Evolutionary conservation across 306 rosid genomes (phyloP), one percentile per base, ranked within the genome.

Genomic region (Acmispon strigosus): DNA sequence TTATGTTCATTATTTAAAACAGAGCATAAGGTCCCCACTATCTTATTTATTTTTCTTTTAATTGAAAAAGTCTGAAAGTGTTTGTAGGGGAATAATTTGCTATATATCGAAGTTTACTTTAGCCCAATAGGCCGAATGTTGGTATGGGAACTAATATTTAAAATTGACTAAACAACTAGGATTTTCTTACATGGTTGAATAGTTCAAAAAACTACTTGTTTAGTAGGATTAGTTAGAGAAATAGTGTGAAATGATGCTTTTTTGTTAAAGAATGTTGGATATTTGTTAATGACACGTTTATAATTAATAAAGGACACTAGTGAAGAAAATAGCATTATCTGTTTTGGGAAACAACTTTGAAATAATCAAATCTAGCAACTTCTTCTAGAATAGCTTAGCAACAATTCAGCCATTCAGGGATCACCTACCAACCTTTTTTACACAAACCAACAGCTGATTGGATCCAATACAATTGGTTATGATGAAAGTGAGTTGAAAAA

Each of bases 21-120:
- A 48, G 39, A 77, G 27, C 72, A 32, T n/a, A 73, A 64, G 54
- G 83, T 67, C 75, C 77, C 79, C 72, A 58, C 64, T 41, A 9
- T 45, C 43, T 49, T 41, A 8, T 37, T 72, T 34, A 45, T 4
- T 8, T 29, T 52, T 17, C 51, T 34, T 45, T 60, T 2, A 24
- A 24, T 41, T 60, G 19, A 61, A 69, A 67, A 62, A 32, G 51
- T 53, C 19, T 74, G 62, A 66, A 55, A 39, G 79, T 65, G 12
- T 65, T 63, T 73, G 70, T 1, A 32, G 39, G 29, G 53, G 41
- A 49, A 66, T 44, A 14, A 43, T 55, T 69, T 24, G 8, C 24
- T 8, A 70, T 20, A 32, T 44, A n/a, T 14, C 18, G 6, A 53
- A 62, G 37, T 32, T 32, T 32, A 41, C 8, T 37, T 61, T 42